Evolutionary conservation across 2,329 filamentous ascomycete species (phyloP), one percentile per base, ranked within the genome.

Genomic region (Fusarium sp.): DNA sequence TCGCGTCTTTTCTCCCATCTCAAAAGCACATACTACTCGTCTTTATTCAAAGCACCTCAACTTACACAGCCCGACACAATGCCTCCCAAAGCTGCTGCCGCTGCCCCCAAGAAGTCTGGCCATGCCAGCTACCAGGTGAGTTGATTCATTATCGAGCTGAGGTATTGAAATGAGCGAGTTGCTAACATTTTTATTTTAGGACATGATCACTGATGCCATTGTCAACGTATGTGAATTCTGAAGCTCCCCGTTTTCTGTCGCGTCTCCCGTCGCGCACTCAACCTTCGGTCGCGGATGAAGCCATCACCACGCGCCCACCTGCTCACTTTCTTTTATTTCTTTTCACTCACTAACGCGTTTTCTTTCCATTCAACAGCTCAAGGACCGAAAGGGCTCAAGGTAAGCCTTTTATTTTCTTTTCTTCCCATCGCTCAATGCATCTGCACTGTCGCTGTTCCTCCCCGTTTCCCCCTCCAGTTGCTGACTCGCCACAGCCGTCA

Each of bases 191-290:
- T 58, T 57, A 49, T 35, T 66, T 35, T 63, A 88, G 86, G 86
- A 87, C 75, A 88, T 88, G 86, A 88, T 88, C 76, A 86, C 82
- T 52, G 86, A 88, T 76, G 86, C 85, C 54, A 88, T 88, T 75
- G 78, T 87, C 76, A 82, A 83, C 79, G 86, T 88, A 88, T 77
- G 82, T 84, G 43, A 33, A 60, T 60, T 53, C 36, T 58, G 46
- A 60, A 54, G 21, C 48, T 48, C 73, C 67, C 20, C 45, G 63
- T 72, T 67, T 71, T 75, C 71, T 72, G 76, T 78, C 80, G 80
- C 80, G 80, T 80, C 70, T 62, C 10, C 25, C 27, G 20, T 63
- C 66, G 66, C 67, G 67, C 70, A 72, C 70, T 72, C 71, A 65
- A 51, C 58, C 61, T 53, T 40, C 25, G 58, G 57, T 67, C 70